phyloP scores from a whole-genome alignment of 202 grass and related monocot genomes.

The Panicum virgatum region DNA sequence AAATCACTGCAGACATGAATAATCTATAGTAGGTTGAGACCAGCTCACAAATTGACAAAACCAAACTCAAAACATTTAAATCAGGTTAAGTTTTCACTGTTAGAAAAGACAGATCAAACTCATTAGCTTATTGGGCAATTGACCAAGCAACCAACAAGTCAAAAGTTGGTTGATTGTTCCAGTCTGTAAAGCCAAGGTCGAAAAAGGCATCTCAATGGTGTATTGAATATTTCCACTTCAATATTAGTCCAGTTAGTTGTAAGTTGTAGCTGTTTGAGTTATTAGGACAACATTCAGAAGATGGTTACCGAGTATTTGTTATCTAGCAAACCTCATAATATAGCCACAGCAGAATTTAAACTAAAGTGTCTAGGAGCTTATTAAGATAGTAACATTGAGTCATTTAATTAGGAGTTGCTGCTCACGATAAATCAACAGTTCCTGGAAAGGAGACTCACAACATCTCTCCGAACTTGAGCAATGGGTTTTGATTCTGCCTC shows the following conservation, averaged over 20 bases:
- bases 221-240: background rate
- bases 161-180: constrained; percentile 14
- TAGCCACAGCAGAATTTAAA: background rate
- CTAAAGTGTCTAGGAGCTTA: background rate
- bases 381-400: constrained; percentile 30
- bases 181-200: constrained; percentile 2
- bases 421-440: constrained; percentile 21
- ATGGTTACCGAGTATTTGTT: background rate
- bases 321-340: background rate
- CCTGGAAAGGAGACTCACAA: constrained; percentile 65
- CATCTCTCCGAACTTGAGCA: constrained; percentile 78
- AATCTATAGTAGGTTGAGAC: background rate
- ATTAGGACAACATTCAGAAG: constrained; percentile 16
- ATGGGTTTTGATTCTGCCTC: constrained; percentile 70
- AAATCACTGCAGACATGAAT: constrained; percentile 11
- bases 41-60: constrained; percentile 17
- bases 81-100: background rate
- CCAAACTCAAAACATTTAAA: background rate
- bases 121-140: constrained; percentile 5
- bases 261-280: background rate
- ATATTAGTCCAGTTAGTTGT: background rate
- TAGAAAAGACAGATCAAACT: background rate
- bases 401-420: constrained; percentile 18
- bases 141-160: background rate
- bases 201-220: background rate